A percentile compares a stretch with the other conserved stretches of the same genome.
Evolutionary conservation across 768 basidiomycete species (phyloP).

Genomic region (Lyophyllum shimeji): DNA sequence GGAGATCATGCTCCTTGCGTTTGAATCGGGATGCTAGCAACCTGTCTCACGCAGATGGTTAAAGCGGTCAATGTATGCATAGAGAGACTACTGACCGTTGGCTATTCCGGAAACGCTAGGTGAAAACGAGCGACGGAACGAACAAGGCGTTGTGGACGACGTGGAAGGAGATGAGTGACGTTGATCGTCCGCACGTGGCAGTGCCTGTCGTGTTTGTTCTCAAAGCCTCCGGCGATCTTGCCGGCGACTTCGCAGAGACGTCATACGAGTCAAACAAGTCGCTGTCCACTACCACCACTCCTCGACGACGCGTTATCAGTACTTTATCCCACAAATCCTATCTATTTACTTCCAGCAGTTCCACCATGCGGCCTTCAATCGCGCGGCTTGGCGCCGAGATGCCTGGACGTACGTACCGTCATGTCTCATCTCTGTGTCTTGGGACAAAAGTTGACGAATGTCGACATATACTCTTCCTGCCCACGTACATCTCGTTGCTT

Average conservation of each 20-base stretch:
- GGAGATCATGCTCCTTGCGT: conserved; percentile 62
- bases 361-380: neutral
- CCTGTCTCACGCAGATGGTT: too few species aligned
- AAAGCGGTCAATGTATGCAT: too few species aligned
- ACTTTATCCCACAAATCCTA: conserved; percentile 16
- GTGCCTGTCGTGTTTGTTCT: conserved; percentile 16
- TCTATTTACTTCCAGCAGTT: neutral
- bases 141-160: neutral
- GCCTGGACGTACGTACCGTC: neutral
- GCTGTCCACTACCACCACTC: neutral
- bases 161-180: neutral
- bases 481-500: neutral
- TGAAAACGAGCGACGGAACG: neutral
- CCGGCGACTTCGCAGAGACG: too few species aligned
- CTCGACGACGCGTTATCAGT: conserved; percentile 3
- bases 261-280: conserved; percentile 13
- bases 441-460: neutral
- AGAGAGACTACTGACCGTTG: neutral
- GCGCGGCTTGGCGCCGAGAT: neutral
- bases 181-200: conserved; percentile 18
- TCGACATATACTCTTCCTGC: neutral
- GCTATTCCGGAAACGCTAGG: neutral
- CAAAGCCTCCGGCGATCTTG: conserved; percentile 19
- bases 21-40: neutral
- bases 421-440: neutral